A percentile compares a stretch with the other conserved stretches of the same genome.
These are phyloP conservation scores for Elongisporangium senticosum DNA, from an alignment of 352 stramenopile genomes.

Conservation along the genomic window DNA sequence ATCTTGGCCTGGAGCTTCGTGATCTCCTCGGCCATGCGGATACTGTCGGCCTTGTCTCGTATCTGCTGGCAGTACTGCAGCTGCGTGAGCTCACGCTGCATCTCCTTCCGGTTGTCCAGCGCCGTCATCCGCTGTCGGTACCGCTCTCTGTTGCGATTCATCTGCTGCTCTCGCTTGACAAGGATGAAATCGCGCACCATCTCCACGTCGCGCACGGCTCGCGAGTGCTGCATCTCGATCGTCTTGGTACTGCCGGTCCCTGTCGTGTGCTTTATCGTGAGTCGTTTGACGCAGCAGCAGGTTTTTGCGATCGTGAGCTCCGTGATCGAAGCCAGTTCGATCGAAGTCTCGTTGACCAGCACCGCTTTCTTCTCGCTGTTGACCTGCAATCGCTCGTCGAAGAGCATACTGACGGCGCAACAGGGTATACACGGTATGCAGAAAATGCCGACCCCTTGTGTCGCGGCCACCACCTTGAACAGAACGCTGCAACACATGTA, in stretches of 20 bases:
- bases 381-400: background rate
- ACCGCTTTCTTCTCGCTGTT: background rate
- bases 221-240: background rate
- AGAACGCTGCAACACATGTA: background rate
- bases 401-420: background rate
- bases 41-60: background rate
- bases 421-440: background rate
- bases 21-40: background rate
- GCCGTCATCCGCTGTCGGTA: background rate
- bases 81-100: background rate
- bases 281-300: background rate
- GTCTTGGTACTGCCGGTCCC: background rate
- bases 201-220: background rate
- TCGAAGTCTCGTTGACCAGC: background rate
- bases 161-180: background rate
- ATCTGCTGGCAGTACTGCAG: background rate
- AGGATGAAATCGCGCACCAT: background rate
- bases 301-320: background rate
- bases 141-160: background rate
- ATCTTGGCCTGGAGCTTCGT: background rate
- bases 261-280: background rate
- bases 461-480: background rate
- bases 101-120: background rate
- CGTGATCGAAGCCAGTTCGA: background rate
- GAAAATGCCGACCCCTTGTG: background rate